Evolutionary conservation across 1,284 basidiomycete genomes (phyloP), one percentile per base, ranked within the genome.

Genomic region (Termitomyces sp.): DNA sequence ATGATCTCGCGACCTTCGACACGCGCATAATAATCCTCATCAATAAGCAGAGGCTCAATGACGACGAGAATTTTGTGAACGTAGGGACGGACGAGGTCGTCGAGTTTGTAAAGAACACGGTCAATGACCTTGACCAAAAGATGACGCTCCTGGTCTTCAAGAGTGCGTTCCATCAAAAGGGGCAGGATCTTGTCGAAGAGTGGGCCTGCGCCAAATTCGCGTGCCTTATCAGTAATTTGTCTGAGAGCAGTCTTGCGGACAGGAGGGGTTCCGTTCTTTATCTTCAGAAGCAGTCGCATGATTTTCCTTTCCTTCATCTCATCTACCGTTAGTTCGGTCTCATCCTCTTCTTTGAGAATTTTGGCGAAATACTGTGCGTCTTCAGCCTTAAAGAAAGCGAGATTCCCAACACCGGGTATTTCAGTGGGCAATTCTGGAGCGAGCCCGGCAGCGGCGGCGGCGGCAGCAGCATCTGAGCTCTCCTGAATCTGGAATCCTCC

Each of bases 221-320:
- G 88, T 57, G 97, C 97, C 69, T 97, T 97, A 78, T 99, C 97
- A n/a, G 95, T 97, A 66, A 99, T 98, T 69, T 98, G 95, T 51
- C 96, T 84, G 42, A 99, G 83, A 9, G 97, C 97, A 1, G 95
- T 94, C 73, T 99, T 99, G 57, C 97, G 86, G 59, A 98, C 95
- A 8, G 96, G 95, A 30, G 97, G 97, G 1, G 96, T 98, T 44
- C 97, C 97, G 69, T 99, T 99, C 79, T 99, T 99, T 74, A 99
- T 99, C 75, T 99, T 99, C 64, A 99, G 82, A 44, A 99, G 75
- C n/a, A 99, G 75, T n/a, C 95, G 88, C 95, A 99, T 98, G 65
- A 99, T 99, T 73, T 98, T 98, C 65, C 95, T 85, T 74, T 99
- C 97, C 75, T 99, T 99, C 80, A 98, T 90, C 74, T 99, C 97